Percentiles rank a stretch among this genome's conserved stretches.
phyloP scores from a whole-genome alignment of 306 rosid species.

The Begonia peltatifolia region DNA sequence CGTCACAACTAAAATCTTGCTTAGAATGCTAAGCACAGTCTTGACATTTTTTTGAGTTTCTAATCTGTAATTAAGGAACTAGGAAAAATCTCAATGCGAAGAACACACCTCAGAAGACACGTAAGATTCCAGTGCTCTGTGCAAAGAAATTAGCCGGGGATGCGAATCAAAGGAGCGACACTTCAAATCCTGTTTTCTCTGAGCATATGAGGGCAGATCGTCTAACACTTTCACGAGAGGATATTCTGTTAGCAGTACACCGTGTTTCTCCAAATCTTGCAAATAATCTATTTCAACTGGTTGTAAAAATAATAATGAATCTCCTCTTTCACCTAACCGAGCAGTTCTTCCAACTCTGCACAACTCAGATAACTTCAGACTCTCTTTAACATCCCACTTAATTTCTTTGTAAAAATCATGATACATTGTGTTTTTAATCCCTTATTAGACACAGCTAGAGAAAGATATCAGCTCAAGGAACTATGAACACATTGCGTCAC shows the following conservation, averaged over 20 bases:
- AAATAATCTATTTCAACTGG: constrained; percentile 84
- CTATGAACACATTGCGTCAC: too few species aligned
- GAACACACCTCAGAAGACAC: constrained; percentile 41
- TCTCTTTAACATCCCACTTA: too few species aligned
- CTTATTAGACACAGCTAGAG: too few species aligned
- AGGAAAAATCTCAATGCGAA: too few species aligned
- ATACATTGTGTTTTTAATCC: too few species aligned
- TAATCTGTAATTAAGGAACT: too few species aligned
- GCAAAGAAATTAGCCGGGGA: constrained; percentile 69
- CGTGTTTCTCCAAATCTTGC: constrained; percentile 72
- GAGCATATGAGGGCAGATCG: constrained; percentile 35
- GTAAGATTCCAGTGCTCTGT: constrained; percentile 66
- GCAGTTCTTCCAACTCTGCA: constrained; percentile 96
- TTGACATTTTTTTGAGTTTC: too few species aligned
- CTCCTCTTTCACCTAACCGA: constrained; percentile 85
- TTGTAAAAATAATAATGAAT: constrained; percentile 77
- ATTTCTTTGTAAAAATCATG: too few species aligned
- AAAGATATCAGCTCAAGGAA: too few species aligned
- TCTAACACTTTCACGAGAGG: constrained; percentile 63
- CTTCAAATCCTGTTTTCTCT: constrained; percentile 27
- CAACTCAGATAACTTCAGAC: not conserved
- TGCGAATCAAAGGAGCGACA: constrained; percentile 43
- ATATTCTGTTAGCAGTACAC: constrained; percentile 56
- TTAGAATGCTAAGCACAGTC: too few species aligned
- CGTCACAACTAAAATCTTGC: too few species aligned